These are phyloP conservation scores for Puccinia polysora DNA, from an alignment of 1,284 basidiomycete genomes.

Conservation along the genomic window DNA sequence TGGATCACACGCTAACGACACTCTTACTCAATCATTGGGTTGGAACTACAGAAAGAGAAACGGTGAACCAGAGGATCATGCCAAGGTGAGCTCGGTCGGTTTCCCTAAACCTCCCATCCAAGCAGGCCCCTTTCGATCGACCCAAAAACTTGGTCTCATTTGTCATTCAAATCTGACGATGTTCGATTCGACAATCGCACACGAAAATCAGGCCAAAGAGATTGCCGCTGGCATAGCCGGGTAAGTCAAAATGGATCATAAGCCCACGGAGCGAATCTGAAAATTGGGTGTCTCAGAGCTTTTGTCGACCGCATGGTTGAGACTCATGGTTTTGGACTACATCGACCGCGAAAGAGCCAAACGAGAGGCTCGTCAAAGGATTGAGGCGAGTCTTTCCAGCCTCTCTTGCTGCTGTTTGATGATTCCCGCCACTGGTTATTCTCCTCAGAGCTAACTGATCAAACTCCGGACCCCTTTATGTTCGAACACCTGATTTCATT, in stretches of 20 bases:
- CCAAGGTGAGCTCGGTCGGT: slow-evolving; percentile 9
- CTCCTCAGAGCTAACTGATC: too few species aligned
- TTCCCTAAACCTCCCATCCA: too few species aligned
- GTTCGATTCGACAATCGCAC: too few species aligned
- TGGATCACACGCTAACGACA: neutral
- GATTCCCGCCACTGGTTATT: too few species aligned
- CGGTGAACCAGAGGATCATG: slow-evolving; percentile 41
- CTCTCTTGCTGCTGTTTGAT: neutral
- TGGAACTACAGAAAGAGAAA: slow-evolving; percentile 15
- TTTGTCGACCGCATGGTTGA: slow-evolving; percentile 46
- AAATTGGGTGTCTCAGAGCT: slow-evolving; percentile 3
- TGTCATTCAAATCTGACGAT: too few species aligned
- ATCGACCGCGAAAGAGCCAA: slow-evolving; percentile 41
- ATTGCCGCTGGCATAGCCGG: slow-evolving; percentile 41
- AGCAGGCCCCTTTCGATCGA: too few species aligned
- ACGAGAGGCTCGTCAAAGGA: slow-evolving; percentile 12
- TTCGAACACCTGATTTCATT: too few species aligned
- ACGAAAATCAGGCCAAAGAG: slow-evolving; percentile 36
- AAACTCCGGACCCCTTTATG: too few species aligned
- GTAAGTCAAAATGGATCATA: neutral
- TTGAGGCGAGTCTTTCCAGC: slow-evolving; percentile 5
- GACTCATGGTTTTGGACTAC: slow-evolving; percentile 46
- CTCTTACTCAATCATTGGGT: too few species aligned
- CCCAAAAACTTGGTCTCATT: too few species aligned
- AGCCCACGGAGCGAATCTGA: neutral